Evolutionary conservation across 306 rosid genomes (phyloP).

Genomic region (Arachis stenosperma): DNA sequence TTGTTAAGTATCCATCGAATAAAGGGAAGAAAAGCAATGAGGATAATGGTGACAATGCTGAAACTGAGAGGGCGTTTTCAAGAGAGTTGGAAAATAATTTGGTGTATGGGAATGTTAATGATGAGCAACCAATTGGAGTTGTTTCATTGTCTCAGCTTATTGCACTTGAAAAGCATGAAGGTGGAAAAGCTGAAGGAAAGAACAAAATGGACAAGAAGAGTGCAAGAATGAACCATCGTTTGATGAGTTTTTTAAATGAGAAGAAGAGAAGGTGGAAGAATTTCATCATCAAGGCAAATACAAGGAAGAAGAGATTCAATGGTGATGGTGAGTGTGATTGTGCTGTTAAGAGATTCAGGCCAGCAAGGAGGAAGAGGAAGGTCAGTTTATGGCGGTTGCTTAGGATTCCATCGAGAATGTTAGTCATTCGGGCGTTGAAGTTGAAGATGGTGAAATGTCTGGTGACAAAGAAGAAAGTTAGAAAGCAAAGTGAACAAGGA

Average conservation of each 20-base stretch:
- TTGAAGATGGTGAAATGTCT: slow-evolving; percentile 36
- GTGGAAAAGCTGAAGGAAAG: neutral
- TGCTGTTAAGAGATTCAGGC: neutral
- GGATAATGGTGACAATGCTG: neutral
- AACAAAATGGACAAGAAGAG: neutral
- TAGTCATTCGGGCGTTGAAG: slow-evolving; percentile 26
- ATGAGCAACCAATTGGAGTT: neutral
- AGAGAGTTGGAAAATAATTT: slow-evolving; percentile 13
- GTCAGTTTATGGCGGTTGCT: slow-evolving; percentile 34
- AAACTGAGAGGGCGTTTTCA: neutral
- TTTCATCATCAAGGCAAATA: neutral
- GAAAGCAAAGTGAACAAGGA: slow-evolving; percentile 6
- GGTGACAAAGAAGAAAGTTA: slow-evolving; percentile 28
- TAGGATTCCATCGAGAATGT: slow-evolving; percentile 34
- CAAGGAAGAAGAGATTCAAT: neutral
- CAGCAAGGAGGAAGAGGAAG: slow-evolving; percentile 32
- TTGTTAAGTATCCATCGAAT: slow-evolving; percentile 12
- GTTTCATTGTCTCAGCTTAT: slow-evolving; percentile 37
- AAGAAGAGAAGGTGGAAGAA: slow-evolving; percentile 12
- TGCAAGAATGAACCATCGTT: slow-evolving; percentile 26
- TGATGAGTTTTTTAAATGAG: slow-evolving; percentile 29
- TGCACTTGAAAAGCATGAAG: slow-evolving; percentile 10
- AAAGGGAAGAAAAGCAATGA: slow-evolving; percentile 20
- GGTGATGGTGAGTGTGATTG: neutral
- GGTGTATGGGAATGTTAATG: neutral